phyloP scores from a whole-genome alignment of 2,329 filamentous ascomycete genomes.

The Cladosporium colombiae region DNA sequence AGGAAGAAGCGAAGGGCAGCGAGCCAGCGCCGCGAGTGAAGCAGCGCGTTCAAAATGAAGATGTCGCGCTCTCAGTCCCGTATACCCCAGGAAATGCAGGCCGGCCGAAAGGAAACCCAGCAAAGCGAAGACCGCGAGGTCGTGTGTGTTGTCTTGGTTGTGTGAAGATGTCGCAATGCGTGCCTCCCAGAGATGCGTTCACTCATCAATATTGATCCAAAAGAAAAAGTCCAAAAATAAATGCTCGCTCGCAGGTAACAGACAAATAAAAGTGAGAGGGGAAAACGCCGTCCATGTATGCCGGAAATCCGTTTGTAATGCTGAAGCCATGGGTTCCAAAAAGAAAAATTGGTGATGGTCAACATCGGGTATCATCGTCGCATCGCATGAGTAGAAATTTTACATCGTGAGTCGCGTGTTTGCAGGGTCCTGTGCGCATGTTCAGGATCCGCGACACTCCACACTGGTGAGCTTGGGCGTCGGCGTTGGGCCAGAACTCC shows the following conservation, averaged over 20 bases:
- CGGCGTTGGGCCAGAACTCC: conserved; percentile 46
- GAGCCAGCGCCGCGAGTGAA: conserved; percentile 18
- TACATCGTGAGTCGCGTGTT: conserved; percentile 44
- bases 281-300: conserved; percentile 57
- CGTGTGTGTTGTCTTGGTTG: conserved; percentile 17
- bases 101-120: conserved; percentile 12
- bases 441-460: conserved; percentile 33
- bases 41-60: conserved; percentile 9
- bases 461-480: conserved; percentile 31
- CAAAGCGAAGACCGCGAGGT: conserved; percentile 20
- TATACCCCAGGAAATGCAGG: conserved; percentile 14
- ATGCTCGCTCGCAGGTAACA: conserved; percentile 21
- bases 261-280: conserved; percentile 37
- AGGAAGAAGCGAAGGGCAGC: conserved; percentile 15
- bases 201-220: conserved; percentile 4
- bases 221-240: conserved; percentile 16
- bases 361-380: conserved; percentile 42
- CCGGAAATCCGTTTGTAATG: conserved; percentile 33
- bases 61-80: conserved; percentile 11
- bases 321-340: conserved; percentile 25
- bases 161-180: conserved; percentile 15
- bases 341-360: conserved; percentile 36
- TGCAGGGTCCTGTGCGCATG: conserved; percentile 43
- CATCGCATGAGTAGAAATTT: conserved; percentile 43
- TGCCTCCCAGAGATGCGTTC: conserved; percentile 23